Evolutionary conservation across 495 filamentous ascomycete genomes (phyloP).

Genomic region (Rusavskia elegans): DNA sequence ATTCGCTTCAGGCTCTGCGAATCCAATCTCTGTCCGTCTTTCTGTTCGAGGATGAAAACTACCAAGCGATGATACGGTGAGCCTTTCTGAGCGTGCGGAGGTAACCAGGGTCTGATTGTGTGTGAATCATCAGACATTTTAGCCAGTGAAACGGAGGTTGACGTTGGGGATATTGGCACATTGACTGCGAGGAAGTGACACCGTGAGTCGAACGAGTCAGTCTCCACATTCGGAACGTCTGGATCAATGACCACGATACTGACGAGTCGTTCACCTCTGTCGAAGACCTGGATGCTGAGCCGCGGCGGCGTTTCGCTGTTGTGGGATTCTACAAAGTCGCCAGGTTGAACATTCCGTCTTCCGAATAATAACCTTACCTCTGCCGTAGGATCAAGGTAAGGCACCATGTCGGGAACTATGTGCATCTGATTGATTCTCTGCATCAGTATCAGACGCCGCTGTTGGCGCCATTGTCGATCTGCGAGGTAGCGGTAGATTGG

Average conservation of each 20-base stretch:
- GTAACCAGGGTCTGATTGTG: conserved; percentile 64
- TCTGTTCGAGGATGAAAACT: conserved; percentile 72
- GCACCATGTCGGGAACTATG: conserved; percentile 86
- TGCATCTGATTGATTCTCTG: conserved; percentile 83
- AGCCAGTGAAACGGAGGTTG: conserved; percentile 34
- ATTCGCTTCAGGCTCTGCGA: conserved; percentile 35
- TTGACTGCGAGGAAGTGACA: conserved; percentile 75
- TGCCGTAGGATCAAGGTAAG: conserved; percentile 58
- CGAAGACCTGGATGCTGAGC: conserved; percentile 71
- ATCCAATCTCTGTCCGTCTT: conserved; percentile 42
- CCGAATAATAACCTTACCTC: conserved; percentile 71
- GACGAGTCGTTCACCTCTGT: conserved; percentile 63
- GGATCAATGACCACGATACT: conserved; percentile 75
- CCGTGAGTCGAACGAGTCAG: conserved; percentile 61
- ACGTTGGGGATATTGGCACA: conserved; percentile 39
- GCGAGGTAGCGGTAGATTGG: conserved; percentile 90
- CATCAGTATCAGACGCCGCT: conserved; percentile 55
- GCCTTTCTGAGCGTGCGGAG: conserved; percentile 78
- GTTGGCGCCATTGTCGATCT: conserved; percentile 71
- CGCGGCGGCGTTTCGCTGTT: conserved; percentile 54
- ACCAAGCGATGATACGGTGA: conserved; percentile 78
- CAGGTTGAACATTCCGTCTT: conserved; percentile 48
- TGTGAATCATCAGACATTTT: conserved; percentile 38
- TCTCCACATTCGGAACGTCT: conserved; percentile 69
- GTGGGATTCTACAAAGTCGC: conserved; percentile 56